Evolutionary conservation across 331 rosid species (phyloP).

Genomic region (Telfairia occidentalis): DNA sequence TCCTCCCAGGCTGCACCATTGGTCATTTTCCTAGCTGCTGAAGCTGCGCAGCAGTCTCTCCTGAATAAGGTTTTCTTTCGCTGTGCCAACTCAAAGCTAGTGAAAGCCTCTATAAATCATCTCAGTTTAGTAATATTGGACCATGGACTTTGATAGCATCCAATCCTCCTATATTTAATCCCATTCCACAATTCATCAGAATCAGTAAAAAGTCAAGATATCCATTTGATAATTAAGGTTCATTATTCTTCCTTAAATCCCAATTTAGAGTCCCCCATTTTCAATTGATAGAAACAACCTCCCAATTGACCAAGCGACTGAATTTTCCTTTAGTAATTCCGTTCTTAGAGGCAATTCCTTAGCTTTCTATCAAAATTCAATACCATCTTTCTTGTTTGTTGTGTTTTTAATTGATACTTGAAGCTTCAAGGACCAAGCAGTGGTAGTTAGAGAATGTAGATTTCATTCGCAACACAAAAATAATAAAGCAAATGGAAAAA

Average conservation of each 20-base stretch:
- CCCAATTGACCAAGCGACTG: background rate
- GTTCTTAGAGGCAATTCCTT: background rate
- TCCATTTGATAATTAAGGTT: background rate
- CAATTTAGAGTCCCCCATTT: background rate
- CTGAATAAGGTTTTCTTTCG: background rate
- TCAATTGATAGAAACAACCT: background rate
- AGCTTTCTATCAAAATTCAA: background rate
- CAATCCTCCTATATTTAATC: background rate
- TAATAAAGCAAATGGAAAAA: background rate
- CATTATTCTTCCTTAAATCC: background rate
- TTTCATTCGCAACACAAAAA: background rate
- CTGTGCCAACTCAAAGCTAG: background rate
- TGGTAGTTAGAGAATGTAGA: background rate
- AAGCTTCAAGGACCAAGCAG: background rate
- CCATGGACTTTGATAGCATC: background rate
- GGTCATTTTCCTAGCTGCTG: background rate
- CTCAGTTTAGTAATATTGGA: background rate
- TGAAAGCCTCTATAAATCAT: background rate
- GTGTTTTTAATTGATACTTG: background rate
- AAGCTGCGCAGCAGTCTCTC: background rate
- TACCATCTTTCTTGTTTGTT: background rate
- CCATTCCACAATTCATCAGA: background rate
- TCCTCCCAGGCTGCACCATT: background rate
- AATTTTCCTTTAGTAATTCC: background rate
- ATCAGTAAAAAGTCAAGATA: background rate